Conservation (phyloP, 1,284 basidiomycete genomes). For the Clitocybe nebularis region DNA sequence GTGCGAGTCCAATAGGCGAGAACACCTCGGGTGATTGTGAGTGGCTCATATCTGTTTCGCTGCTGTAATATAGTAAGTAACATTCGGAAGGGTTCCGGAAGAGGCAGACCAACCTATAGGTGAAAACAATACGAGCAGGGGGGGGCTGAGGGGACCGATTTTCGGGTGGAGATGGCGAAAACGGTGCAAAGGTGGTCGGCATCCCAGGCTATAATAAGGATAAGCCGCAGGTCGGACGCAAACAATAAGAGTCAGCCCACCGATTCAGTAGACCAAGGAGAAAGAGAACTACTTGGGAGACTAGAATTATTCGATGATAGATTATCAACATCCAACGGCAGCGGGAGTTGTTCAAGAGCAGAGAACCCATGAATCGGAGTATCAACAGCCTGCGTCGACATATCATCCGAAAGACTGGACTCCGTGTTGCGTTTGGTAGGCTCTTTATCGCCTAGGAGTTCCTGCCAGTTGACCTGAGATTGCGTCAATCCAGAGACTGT, state of each 20-base stretch:
- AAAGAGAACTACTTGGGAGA: slow-evolving; percentile 1
- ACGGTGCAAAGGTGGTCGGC: neutral
- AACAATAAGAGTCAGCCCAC: neutral
- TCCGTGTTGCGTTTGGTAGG: neutral
- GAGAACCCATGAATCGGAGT: slow-evolving; percentile 5
- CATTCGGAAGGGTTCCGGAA: neutral
- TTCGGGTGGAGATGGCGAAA: too few species aligned
- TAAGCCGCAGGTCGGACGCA: neutral
- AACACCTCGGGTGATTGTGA: slow-evolving; percentile 18
- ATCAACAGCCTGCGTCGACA: slow-evolving; percentile 13
- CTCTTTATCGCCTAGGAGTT: slow-evolving; percentile 7
- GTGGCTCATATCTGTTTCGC: neutral
- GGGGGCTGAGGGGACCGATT: too few species aligned
- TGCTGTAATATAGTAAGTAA: neutral
- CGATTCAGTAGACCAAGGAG: slow-evolving; percentile 4
- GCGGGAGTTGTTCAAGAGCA: neutral
- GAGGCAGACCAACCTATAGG: slow-evolving; percentile 1
- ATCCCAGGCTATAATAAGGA: neutral
- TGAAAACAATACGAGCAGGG: neutral
- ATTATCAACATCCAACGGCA: slow-evolving; percentile 1
- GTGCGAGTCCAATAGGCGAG: slow-evolving; percentile 22
- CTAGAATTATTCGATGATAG: slow-evolving; percentile 1
- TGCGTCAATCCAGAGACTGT: neutral
- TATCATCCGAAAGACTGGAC: slow-evolving; percentile 10
- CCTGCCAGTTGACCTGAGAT: slow-evolving; percentile 6